A percentile compares a stretch with the other conserved stretches of the same genome.
phyloP scores from a whole-genome alignment of 805 yeast genomes.

The Lipomyces japonicus region DNA sequence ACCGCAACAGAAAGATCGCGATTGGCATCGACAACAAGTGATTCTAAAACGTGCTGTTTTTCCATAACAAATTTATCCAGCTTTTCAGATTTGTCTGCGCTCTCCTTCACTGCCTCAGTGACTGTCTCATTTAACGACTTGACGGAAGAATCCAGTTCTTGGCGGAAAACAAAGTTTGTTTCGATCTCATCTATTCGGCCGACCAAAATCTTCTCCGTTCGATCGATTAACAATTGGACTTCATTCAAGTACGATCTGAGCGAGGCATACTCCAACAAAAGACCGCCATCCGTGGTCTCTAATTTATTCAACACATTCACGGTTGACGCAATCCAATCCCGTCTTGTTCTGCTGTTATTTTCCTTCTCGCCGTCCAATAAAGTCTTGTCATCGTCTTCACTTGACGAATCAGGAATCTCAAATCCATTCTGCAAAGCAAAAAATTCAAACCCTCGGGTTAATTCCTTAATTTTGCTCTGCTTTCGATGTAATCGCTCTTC shows the following conservation, averaged over 20 bases:
- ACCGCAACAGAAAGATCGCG: constrained; percentile 18
- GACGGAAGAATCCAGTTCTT: constrained; percentile 23
- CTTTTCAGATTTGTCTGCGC: constrained; percentile 4
- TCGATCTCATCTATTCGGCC: constrained; percentile 21
- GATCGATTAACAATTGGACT: constrained; percentile 14
- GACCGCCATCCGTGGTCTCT: background rate
- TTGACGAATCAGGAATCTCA: background rate
- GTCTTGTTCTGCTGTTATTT: background rate
- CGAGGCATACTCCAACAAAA: background rate
- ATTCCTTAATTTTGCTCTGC: constrained; percentile 20
- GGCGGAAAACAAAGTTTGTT: constrained; percentile 5
- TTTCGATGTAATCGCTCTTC: constrained; percentile 19
- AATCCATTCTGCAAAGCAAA: constrained; percentile 3
- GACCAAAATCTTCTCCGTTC: constrained; percentile 16
- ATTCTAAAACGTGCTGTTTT: constrained; percentile 9
- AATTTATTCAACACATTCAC: constrained; percentile 1
- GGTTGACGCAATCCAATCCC: constrained; percentile 17
- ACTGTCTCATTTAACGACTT: constrained; percentile 17
- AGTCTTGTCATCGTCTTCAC: constrained; percentile 7
- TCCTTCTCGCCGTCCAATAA: background rate
- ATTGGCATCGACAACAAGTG: constrained; percentile 10
- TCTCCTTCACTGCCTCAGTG: constrained; percentile 1
- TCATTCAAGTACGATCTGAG: constrained; percentile 14
- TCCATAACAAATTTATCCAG: constrained; percentile 5
- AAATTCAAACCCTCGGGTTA: constrained; percentile 21